Evolutionary conservation across 441 rosid genomes (phyloP).

Genomic region (Populus hybrid): DNA sequence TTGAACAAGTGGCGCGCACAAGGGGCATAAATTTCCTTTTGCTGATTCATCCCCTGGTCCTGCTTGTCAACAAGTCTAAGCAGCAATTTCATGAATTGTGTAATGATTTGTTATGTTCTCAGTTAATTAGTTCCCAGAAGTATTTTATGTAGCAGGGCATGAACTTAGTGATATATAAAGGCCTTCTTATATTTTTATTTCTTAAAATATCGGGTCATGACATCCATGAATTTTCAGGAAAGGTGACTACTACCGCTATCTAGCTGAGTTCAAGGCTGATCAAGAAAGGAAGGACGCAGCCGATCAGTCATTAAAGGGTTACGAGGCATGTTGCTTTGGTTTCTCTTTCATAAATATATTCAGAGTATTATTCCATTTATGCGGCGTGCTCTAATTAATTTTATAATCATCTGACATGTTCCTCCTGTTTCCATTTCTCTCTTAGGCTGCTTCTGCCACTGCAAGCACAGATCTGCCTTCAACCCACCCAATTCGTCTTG

Average conservation of each 20-base stretch:
- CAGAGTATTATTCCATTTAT: too few species aligned
- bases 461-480: constrained; percentile 92
- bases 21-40: not conserved
- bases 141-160: not conserved
- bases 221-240: constrained; percentile 50
- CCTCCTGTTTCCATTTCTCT: not conserved
- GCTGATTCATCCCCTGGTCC: not conserved
- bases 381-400: not conserved
- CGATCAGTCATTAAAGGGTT: constrained; percentile 90
- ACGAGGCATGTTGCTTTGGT: constrained; percentile 51
- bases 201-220: not conserved
- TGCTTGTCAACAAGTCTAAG: not conserved
- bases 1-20: not conserved
- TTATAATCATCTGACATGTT: not conserved
- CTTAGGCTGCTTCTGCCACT: constrained; percentile 77
- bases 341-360: not conserved
- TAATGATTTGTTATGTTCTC: not conserved
- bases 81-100: not conserved
- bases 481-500: constrained; percentile 98
- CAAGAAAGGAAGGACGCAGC: constrained; percentile 92
- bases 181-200: not conserved
- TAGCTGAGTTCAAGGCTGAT: constrained; percentile 97
- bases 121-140: not conserved
- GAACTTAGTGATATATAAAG: not conserved
- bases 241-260: constrained; percentile 92